These are phyloP conservation scores for Glutinoglossum americanum DNA, from an alignment of 495 filamentous ascomycete genomes.

Conservation along the genomic window DNA sequence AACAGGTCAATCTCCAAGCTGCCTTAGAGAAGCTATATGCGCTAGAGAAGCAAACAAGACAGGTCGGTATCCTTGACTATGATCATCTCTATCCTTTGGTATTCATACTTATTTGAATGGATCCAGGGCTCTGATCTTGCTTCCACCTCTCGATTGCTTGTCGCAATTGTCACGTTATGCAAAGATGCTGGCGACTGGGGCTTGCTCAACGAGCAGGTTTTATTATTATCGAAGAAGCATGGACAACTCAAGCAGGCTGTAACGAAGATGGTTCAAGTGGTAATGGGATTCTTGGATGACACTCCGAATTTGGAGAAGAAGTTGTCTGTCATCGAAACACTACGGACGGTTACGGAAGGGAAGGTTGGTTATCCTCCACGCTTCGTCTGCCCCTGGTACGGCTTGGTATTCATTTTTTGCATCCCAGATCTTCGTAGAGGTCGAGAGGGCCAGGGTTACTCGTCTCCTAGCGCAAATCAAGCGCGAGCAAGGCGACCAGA, in stretches of 20 bases:
- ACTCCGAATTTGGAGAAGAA: conserved; percentile 65
- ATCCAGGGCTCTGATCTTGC: conserved; percentile 75
- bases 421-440: conserved; percentile 83
- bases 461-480: conserved; percentile 91
- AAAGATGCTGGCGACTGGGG: conserved; percentile 83
- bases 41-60: conserved; percentile 89
- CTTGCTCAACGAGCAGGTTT: conserved; percentile 85
- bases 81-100: not conserved
- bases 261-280: conserved; percentile 94
- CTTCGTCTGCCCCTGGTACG: not conserved
- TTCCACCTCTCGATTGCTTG: conserved; percentile 71
- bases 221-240: conserved; percentile 96
- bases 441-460: conserved; percentile 87
- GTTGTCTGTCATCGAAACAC: conserved; percentile 77
- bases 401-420: not conserved
- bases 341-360: conserved; percentile 92
- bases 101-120: not conserved
- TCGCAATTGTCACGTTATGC: conserved; percentile 79
- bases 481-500: conserved; percentile 78
- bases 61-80: conserved; percentile 30
- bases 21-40: conserved; percentile 82
- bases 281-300: conserved; percentile 78
- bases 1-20: conserved; percentile 52
- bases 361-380: conserved; percentile 36
- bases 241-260: conserved; percentile 96